Evolutionary conservation across 1,139 yeast species (phyloP).

Genomic region (Geotrichum macrosporum): DNA sequence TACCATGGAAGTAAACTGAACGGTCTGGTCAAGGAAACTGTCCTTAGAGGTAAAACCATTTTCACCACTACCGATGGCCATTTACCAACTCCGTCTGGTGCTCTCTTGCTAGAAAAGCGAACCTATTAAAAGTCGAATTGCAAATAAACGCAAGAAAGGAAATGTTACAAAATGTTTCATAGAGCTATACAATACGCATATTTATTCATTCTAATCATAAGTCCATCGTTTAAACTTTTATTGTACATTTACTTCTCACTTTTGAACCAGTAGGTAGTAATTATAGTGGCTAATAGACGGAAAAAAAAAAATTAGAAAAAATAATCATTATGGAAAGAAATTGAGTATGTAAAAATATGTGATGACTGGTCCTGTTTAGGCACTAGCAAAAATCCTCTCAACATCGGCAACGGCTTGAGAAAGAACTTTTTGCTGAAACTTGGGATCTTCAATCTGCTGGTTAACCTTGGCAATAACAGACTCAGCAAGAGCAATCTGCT

Average conservation of each 20-base stretch:
- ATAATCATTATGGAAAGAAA: too few relatives aligned
- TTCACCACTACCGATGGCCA: slow-evolving; percentile 58
- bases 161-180: not conserved
- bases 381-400: slow-evolving; percentile 67
- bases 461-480: slow-evolving; percentile 84
- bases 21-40: slow-evolving; percentile 75
- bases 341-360: too few relatives aligned
- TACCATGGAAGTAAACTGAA: slow-evolving; percentile 64
- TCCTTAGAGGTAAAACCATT: slow-evolving; percentile 68
- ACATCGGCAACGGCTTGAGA: slow-evolving; percentile 87
- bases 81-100: slow-evolving; percentile 53
- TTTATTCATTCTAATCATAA: too few relatives aligned
- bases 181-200: too few relatives aligned
- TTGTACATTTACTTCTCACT: too few relatives aligned
- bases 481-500: slow-evolving; percentile 87
- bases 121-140: slow-evolving; percentile 16
- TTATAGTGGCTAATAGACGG: too few relatives aligned
- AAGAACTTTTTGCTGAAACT: slow-evolving; percentile 90
- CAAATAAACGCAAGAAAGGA: not conserved
- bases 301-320: too few relatives aligned
- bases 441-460: slow-evolving; percentile 77
- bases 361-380: too few relatives aligned
- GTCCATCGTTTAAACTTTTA: too few relatives aligned
- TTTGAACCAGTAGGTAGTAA: too few relatives aligned
- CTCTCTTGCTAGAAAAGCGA: slow-evolving; percentile 48